Evolutionary conservation across 2,329 filamentous ascomycete species (phyloP), one percentile per base, ranked within the genome.

Genomic region (Xylaria sp.): DNA sequence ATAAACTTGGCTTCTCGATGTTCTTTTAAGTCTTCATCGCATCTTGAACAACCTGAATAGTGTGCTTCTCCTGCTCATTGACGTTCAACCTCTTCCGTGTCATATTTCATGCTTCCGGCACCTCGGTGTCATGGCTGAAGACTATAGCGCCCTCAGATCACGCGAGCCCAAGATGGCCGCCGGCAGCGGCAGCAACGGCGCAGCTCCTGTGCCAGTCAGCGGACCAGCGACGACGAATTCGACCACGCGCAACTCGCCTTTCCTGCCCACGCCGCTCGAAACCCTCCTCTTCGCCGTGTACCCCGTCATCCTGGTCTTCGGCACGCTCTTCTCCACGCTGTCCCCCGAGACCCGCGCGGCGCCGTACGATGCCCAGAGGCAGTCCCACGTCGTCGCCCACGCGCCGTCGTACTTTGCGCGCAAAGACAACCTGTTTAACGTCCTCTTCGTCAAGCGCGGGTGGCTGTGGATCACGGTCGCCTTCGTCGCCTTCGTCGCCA

Each of bases 341-440:
- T 94, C 93, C 20, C 94, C 94, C 0, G 83, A 88, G 68, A 89
- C 89, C 11, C 90, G 89, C 77, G 82, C 83, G 56, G 85, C 88
- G 1, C 84, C 87, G 3, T 93, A 93, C 83, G 88, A 89, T 71
- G 79, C 84, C 2, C 76, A 81, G 48, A 80, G 86, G 28, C 92
- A 94, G 77, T 87, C 91, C 13, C 91, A 93, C 80, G 80, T 84
- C 3, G 85, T 84, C 56, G 81, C 63, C 26, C 33, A 59, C 48
- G 88, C 91, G 59, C 92, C 92, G 2, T 91, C 87, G 78, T 99
- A 98, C 84, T 99, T 99, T 79, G 95, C 96, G 56, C 91, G 91
- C 75, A 99, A 99, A 82, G 87, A 89, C 79, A 99, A 99, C 82
- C 75, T 97, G 61, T 92, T 98, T 87, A 99, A 99, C 79, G 81